phyloP scores from a whole-genome alignment of 352 stramenopile genomes.

The Pythium insidiosum region DNA sequence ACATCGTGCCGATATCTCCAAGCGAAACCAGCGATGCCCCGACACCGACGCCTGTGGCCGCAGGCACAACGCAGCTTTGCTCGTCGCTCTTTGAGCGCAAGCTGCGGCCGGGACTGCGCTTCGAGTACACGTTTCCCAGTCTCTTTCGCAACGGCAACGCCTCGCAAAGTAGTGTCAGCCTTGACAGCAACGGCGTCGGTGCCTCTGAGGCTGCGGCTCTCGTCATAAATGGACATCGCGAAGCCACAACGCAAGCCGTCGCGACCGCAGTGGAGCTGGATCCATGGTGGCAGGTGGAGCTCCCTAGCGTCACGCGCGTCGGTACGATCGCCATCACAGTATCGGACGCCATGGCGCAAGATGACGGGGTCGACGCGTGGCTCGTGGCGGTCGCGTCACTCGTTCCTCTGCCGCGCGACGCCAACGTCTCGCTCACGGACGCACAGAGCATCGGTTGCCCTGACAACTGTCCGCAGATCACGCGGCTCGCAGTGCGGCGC shows the following conservation, averaged over 20 bases:
- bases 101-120: slow-evolving; percentile 29
- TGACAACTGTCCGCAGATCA: slow-evolving; percentile 22
- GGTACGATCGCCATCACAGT: slow-evolving; percentile 51
- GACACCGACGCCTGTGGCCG: slow-evolving; percentile 10
- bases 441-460: slow-evolving; percentile 24
- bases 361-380: not conserved
- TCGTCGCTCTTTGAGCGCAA: slow-evolving; percentile 53
- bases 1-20: too few species aligned
- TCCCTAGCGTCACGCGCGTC: slow-evolving; percentile 12
- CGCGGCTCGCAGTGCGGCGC: slow-evolving; percentile 21
- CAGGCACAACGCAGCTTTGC: slow-evolving; percentile 36
- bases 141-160: slow-evolving; percentile 13
- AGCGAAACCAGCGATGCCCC: too few species aligned
- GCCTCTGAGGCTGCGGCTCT: too few species aligned
- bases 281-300: not conserved
- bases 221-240: too few species aligned
- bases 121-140: slow-evolving; percentile 44
- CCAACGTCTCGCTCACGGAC: not conserved
- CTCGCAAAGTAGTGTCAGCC: slow-evolving; percentile 41
- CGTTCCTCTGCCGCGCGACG: slow-evolving; percentile 3
- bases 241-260: too few species aligned
- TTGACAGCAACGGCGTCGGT: too few species aligned
- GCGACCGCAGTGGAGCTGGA: too few species aligned
- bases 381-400: slow-evolving; percentile 31
- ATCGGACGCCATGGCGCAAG: slow-evolving; percentile 17